Evolutionary conservation across 345 rosid species (phyloP), one percentile per base, ranked within the genome.

Genomic region (Iberis pinnata): DNA sequence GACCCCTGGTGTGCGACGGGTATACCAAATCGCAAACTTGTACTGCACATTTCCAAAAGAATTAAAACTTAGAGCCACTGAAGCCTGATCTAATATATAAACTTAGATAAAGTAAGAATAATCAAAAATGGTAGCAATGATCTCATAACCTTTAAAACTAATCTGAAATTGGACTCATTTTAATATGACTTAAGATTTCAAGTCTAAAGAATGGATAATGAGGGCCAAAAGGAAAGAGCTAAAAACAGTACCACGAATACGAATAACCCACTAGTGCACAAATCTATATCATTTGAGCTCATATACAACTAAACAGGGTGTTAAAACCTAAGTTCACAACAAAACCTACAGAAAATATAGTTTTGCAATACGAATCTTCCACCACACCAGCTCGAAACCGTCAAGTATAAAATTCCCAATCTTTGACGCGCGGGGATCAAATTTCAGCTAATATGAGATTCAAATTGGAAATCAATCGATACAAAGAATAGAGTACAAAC

Each of bases 21-120:
- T 88, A 76, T 83, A 88, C 99, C 99, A 93, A 67, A 88, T 79
- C n/a, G 77, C 80, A 74, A 71, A 88, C 76, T 86, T 93, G 80
- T 78, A 69, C 99, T 88, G 70, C 53, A 35, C 38, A 75, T 6
- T 62, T 6, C 10, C 33, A 29, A 6, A 29, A 29, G 7, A 25
- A 25, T 3, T 3, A 25, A 25, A 3, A 7, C 4, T 25, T 9
- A 29, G 2, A 29, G 2, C 25, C 25, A 22, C 25, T 22, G 10
- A 29, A n/a, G n/a, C n/a, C n/a, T n/a, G n/a, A 9, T 2, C 8
- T 9, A 29, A 7, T 29, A 6, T 29, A 29, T 29, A 29, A 29
- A 2, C 33, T 6, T 29, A 9, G 8, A 29, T 29, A 2, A 29
- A 29, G 33, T 29, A 29, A 29, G 33, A 7, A 29, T 9, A 29